A percentile compares a stretch with the other conserved stretches of the same genome.
These are phyloP conservation scores for Sarocladium brachiariae DNA, from an alignment of 2,329 filamentous ascomycete species.

Conservation along the genomic window DNA sequence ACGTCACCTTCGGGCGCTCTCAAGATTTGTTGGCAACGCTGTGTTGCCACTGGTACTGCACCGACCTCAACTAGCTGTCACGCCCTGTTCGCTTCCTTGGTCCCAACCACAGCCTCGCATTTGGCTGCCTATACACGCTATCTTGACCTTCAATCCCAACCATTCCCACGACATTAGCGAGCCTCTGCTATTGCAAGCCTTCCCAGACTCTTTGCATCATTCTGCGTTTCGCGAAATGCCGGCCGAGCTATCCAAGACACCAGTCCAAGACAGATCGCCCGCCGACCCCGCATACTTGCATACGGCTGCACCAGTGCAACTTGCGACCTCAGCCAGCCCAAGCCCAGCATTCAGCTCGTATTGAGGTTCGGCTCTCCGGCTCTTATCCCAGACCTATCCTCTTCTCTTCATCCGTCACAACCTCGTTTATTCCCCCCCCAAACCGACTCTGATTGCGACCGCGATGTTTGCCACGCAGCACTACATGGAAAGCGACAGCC, in stretches of 20 bases:
- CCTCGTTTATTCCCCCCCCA: too few species aligned
- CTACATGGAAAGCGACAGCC: conserved; percentile 27
- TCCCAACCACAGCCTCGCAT: too few species aligned
- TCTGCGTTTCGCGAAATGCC: background rate
- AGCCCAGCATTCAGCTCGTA: too few species aligned
- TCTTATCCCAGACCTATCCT: too few species aligned
- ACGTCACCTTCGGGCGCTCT: background rate
- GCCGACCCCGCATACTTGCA: conserved; percentile 8
- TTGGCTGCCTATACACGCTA: background rate
- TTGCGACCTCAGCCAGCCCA: conserved; percentile 1
- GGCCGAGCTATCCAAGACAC: background rate
- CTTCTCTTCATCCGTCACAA: too few species aligned
- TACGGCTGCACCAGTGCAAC: conserved; percentile 1
- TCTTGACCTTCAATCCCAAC: background rate
- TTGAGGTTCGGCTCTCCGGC: too few species aligned
- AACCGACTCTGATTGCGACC: background rate
- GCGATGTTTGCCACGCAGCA: conserved; percentile 31
- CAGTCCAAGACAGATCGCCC: conserved; percentile 1
- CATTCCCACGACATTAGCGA: background rate
- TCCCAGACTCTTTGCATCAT: background rate
- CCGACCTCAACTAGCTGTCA: background rate
- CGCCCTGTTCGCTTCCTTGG: background rate
- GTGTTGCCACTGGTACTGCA: background rate
- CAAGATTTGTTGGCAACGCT: background rate
- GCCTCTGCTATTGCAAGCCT: background rate